A percentile compares a stretch with the other conserved stretches of the same genome.
phyloP scores from a whole-genome alignment of 2,329 filamentous ascomycete species.

The Arthrobotrys conoides region DNA sequence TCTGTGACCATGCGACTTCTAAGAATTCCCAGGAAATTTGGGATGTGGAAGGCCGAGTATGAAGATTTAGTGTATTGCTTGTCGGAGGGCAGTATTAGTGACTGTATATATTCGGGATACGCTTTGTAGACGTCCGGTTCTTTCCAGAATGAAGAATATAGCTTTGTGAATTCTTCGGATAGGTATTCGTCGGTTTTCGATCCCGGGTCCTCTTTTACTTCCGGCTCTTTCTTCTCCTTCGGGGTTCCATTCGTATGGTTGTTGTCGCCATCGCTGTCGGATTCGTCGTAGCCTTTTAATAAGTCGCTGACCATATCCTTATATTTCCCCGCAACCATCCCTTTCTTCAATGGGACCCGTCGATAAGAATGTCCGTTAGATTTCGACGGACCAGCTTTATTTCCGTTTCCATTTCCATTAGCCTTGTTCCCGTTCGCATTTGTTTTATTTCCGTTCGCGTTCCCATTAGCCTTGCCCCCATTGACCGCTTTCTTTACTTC shows the following conservation, averaged over 20 bases:
- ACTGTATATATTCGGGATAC: constrained; percentile 11
- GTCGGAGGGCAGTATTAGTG: constrained; percentile 55
- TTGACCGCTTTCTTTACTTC: constrained; percentile 68
- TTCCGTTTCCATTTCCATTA: constrained; percentile 63
- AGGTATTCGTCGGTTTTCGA: constrained; percentile 58
- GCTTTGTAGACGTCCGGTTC: constrained; percentile 15
- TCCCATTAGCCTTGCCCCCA: constrained; percentile 62
- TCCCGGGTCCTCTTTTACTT: neutral
- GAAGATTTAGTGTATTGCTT: constrained; percentile 74
- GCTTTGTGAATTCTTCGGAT: constrained; percentile 47
- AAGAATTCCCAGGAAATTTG: constrained; percentile 74
- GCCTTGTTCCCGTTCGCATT: constrained; percentile 61
- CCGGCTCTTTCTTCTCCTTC: constrained; percentile 65
- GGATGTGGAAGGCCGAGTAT: constrained; percentile 88
- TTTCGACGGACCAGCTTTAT: constrained; percentile 58
- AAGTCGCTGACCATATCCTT: constrained; percentile 64
- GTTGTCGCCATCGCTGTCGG: constrained; percentile 8
- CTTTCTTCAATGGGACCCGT: constrained; percentile 61
- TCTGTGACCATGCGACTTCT: constrained; percentile 73
- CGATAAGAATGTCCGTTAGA: constrained; percentile 13
- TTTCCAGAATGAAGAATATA: constrained; percentile 41
- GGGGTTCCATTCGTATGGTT: neutral
- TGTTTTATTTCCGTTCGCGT: constrained; percentile 64
- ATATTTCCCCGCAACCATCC: constrained; percentile 63
- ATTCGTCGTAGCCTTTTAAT: constrained; percentile 42